A percentile compares a stretch with the other conserved stretches of the same genome.
Evolutionary conservation across 73 alveolate genomes (phyloP).

Genomic region (Blepharisma japonicum): DNA sequence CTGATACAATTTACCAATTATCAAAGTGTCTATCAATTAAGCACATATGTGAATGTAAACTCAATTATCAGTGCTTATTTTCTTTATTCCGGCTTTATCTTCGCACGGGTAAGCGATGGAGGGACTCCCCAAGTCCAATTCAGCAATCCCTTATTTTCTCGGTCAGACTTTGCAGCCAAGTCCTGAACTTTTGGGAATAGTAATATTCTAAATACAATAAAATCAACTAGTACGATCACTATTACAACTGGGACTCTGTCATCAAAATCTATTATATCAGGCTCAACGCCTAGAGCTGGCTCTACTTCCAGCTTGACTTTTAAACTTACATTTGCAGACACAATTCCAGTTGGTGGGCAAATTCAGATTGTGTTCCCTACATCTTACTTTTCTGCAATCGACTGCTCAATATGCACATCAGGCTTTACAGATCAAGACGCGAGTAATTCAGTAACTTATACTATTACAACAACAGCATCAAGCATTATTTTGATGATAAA

Average conservation of each 20-base stretch:
- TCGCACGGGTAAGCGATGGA: no score
- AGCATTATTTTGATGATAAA: neutral
- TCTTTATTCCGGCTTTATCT: no score
- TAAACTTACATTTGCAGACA: neutral
- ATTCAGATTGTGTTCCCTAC: neutral
- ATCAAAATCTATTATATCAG: neutral
- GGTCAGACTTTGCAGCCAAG: neutral
- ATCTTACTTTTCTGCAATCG: neutral
- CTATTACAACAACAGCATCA: neutral
- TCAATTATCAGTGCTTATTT: no score
- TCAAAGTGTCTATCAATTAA: no score
- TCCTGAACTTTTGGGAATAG: neutral
- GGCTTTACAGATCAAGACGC: neutral
- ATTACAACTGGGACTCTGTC: neutral
- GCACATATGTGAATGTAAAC: no score
- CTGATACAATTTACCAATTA: no score
- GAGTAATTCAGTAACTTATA: neutral
- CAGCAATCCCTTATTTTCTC: neutral
- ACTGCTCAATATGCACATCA: neutral
- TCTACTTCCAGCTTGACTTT: neutral
- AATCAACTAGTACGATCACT: neutral
- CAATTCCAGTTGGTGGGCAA: neutral
- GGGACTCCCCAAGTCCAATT: neutral
- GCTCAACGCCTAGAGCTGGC: neutral
- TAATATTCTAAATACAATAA: neutral